Conservation (phyloP, 345 rosid genomes). For the Abelmoschus esculentus region DNA sequence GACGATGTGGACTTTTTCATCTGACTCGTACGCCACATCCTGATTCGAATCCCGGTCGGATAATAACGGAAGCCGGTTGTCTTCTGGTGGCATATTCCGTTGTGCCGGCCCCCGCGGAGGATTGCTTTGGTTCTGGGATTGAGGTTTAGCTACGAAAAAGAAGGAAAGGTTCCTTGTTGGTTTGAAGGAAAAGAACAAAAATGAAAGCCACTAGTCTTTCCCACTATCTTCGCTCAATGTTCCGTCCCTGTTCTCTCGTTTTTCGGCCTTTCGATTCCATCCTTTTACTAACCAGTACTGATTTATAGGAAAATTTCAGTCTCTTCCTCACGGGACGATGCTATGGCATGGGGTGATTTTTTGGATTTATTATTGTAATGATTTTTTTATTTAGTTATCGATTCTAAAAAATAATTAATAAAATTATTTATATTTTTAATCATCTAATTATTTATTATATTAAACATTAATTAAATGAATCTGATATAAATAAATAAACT, state of each 20-base stretch:
- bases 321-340: neutral
- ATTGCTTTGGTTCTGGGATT: neutral
- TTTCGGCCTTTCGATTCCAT: neutral
- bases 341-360: neutral
- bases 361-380: neutral
- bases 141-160: neutral
- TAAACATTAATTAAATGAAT: too few species aligned
- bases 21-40: conserved; percentile 59
- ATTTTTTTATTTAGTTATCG: too few species aligned
- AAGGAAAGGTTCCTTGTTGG: neutral
- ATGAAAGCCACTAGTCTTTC: neutral
- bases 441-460: too few species aligned
- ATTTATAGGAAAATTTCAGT: too few species aligned
- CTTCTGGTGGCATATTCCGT: conserved; percentile 17
- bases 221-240: neutral
- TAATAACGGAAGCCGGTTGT: conserved; percentile 26
- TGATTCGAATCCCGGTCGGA: conserved; percentile 8
- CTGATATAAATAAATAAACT: too few species aligned
- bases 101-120: neutral
- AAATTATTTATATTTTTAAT: too few species aligned
- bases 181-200: neutral
- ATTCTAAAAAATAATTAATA: too few species aligned
- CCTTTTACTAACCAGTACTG: neutral
- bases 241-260: neutral
- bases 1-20: conserved; percentile 66